These are phyloP conservation scores for Diaporthe citriasiana DNA, from an alignment of 2,329 filamentous ascomycete species.

Conservation along the genomic window DNA sequence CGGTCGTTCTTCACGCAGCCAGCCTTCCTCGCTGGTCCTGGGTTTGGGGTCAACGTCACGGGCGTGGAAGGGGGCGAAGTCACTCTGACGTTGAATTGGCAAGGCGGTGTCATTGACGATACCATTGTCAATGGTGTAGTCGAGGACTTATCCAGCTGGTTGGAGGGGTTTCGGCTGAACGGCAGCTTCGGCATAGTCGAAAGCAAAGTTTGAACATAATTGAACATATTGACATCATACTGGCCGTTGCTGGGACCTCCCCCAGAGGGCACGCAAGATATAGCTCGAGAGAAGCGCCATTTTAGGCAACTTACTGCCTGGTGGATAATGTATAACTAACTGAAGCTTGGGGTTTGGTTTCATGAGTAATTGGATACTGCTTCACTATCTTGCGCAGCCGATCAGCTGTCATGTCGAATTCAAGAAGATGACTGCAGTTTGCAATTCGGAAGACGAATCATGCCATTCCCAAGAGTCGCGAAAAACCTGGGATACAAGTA, in stretches of 20 bases:
- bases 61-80: constrained; percentile 60
- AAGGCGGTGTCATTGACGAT: constrained; percentile 59
- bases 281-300: no score
- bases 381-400: neutral
- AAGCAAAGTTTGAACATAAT: neutral
- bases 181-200: constrained; percentile 45
- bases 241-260: neutral
- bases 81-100: constrained; percentile 62
- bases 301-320: no score
- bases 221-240: neutral
- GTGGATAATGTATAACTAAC: neutral
- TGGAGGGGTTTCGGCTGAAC: constrained; percentile 47
- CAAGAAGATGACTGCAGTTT: no score
- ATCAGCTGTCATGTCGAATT: no score
- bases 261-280: neutral
- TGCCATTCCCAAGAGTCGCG: no score
- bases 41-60: constrained; percentile 61
- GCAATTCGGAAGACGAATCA: no score
- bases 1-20: constrained; percentile 66
- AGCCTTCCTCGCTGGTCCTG: constrained; percentile 58
- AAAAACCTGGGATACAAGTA: no score
- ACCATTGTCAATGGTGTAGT: constrained; percentile 55
- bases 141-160: constrained; percentile 53
- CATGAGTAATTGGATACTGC: neutral
- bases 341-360: neutral